Percentiles rank a stretch among this genome's conserved stretches.
These are phyloP conservation scores for Tricholoma matsutake DNA, from an alignment of 768 basidiomycete species.

Conservation along the genomic window DNA sequence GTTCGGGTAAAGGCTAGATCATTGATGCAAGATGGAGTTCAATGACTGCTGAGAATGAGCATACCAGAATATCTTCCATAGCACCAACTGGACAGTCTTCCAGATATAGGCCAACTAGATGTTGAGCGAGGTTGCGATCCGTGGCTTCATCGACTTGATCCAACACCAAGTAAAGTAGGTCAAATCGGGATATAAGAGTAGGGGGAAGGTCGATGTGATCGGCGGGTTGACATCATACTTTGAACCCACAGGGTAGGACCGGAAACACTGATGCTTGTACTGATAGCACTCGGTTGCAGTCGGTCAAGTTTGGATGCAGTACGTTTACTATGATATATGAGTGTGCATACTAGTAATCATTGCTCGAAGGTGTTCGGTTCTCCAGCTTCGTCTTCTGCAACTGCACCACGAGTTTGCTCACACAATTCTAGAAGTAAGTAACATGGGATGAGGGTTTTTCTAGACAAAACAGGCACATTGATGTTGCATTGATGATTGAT, in stretches of 20 bases:
- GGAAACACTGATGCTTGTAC: no score
- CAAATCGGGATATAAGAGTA: conserved; percentile 96
- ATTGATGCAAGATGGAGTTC: not conserved
- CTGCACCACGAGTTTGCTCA: no score
- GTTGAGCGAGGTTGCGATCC: conserved; percentile 86
- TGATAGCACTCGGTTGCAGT: no score
- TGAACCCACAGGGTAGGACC: conserved; percentile 93
- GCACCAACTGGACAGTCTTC: conserved; percentile 78
- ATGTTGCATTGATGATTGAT: no score
- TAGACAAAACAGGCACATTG: no score
- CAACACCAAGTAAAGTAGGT: conserved; percentile 91
- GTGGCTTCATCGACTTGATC: conserved; percentile 89
- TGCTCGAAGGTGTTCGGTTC: no score
- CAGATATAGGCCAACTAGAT: conserved; percentile 89
- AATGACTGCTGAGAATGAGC: not conserved
- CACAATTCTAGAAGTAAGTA: no score
- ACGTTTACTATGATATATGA: no score
- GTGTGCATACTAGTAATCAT: no score
- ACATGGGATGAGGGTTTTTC: no score
- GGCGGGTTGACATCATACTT: conserved; percentile 92
- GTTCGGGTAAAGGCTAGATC: conserved; percentile 76
- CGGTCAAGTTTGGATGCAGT: no score
- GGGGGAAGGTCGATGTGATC: conserved; percentile 98
- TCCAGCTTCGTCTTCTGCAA: no score
- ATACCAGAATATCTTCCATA: conserved; percentile 72